phyloP scores from a whole-genome alignment of 2,329 filamentous ascomycete species.

The Ophiostoma tasmaniense region DNA sequence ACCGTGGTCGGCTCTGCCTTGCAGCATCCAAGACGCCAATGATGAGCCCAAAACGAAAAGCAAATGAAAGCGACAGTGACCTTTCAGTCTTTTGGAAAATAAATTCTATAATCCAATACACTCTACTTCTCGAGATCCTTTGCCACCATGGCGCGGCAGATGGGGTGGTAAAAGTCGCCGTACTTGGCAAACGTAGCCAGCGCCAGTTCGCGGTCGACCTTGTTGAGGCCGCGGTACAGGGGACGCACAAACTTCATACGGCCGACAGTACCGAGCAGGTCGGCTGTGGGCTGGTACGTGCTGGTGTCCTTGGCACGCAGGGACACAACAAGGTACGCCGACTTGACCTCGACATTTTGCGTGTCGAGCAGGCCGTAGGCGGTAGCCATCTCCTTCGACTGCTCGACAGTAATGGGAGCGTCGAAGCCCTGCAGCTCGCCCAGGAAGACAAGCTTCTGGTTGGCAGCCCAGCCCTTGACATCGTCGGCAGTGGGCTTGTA shows the following conservation, averaged over 20 bases:
- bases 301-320: constrained; percentile 63
- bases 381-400: constrained; percentile 63
- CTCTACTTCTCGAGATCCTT: constrained; percentile 54
- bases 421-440: constrained; percentile 65
- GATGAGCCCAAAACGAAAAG: background rate
- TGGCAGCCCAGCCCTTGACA: constrained; percentile 66
- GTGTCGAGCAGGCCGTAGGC: constrained; percentile 67
- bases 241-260: constrained; percentile 97
- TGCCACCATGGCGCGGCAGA: constrained; percentile 76
- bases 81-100: background rate
- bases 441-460: constrained; percentile 87
- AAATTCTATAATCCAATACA: no score
- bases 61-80: background rate
- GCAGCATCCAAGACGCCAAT: constrained; percentile 5
- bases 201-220: constrained; percentile 65
- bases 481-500: constrained; percentile 61
- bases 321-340: constrained; percentile 71
- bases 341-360: constrained; percentile 77
- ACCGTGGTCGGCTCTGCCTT: background rate
- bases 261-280: constrained; percentile 72
- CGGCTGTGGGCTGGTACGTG: constrained; percentile 61
- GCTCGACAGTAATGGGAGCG: constrained; percentile 52
- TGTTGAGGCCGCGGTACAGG: constrained; percentile 67
- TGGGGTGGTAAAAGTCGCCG: constrained; percentile 90
- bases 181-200: constrained; percentile 78